Evolutionary conservation across 2,329 filamentous ascomycete species (phyloP).

Genomic region (Amylocarpus encephaloides): DNA sequence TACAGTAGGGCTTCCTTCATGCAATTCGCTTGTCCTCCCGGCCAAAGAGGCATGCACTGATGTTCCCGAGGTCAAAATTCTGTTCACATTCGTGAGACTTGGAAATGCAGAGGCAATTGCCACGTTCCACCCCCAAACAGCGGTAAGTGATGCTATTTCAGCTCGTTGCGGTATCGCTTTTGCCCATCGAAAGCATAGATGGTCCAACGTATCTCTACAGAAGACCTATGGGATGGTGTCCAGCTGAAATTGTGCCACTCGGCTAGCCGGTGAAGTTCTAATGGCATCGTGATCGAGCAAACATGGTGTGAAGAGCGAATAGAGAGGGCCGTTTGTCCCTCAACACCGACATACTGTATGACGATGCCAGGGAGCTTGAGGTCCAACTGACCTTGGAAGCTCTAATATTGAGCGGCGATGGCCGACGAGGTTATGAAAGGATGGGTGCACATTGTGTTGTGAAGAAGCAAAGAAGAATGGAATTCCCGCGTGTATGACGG

Average conservation of each 20-base stretch:
- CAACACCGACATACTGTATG: not conserved
- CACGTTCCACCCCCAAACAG: not conserved
- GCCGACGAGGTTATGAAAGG: not conserved
- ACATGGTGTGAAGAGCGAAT: slow-evolving; percentile 1
- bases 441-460: no score
- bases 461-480: no score
- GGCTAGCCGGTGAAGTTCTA: not conserved
- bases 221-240: not conserved
- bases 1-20: slow-evolving; percentile 4
- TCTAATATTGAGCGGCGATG: not conserved
- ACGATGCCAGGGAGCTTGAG: not conserved
- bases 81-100: not conserved
- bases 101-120: not conserved
- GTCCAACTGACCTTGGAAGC: not conserved
- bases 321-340: not conserved
- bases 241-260: not conserved
- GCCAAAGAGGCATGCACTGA: not conserved
- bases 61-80: not conserved
- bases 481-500: no score
- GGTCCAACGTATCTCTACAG: not conserved
- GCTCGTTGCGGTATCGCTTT: not conserved
- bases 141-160: not conserved
- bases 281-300: not conserved
- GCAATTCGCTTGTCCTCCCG: not conserved
- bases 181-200: not conserved